Conservation (phyloP, 2,329 filamentous ascomycete genomes). For the Calonectria montana region DNA sequence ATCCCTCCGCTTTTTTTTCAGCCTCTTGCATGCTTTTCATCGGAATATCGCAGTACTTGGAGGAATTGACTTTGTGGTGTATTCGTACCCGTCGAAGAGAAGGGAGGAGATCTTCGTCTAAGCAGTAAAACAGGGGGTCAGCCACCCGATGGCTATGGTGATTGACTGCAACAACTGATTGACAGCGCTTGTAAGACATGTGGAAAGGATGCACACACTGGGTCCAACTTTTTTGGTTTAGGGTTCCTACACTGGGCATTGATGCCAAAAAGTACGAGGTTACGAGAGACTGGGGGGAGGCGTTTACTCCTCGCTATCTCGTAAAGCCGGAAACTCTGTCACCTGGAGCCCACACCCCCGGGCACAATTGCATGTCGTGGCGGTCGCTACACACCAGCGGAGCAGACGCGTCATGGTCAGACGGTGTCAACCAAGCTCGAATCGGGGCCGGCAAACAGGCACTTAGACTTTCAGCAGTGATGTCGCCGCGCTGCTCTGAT, state of each 20-base stretch:
- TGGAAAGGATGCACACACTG: neutral
- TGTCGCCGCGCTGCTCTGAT: neutral
- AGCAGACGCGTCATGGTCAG: slow-evolving; percentile 44
- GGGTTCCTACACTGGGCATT: slow-evolving; percentile 7
- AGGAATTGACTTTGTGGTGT: neutral
- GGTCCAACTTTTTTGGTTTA: slow-evolving; percentile 6
- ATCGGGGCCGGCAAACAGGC: slow-evolving; percentile 14
- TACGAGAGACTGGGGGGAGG: slow-evolving; percentile 9
- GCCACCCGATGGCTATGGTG: neutral
- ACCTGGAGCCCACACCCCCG: slow-evolving; percentile 27
- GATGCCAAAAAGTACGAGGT: slow-evolving; percentile 10
- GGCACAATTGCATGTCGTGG: slow-evolving; percentile 34
- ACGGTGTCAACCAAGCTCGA: slow-evolving; percentile 17
- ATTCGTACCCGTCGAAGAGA: neutral
- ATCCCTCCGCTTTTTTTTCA: neutral
- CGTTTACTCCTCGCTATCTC: slow-evolving; percentile 19
- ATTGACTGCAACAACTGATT: neutral
- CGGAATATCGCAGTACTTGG: neutral
- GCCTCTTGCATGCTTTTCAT: neutral
- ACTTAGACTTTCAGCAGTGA: neutral
- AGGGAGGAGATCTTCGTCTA: neutral
- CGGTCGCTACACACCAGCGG: slow-evolving; percentile 36
- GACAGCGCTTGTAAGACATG: neutral
- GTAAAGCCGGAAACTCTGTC: slow-evolving; percentile 19
- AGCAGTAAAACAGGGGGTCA: neutral